Evolutionary conservation across 176 grass and related monocot species (phyloP), one percentile per base, ranked within the genome.

Genomic region (Rhynchospora tenuis): DNA sequence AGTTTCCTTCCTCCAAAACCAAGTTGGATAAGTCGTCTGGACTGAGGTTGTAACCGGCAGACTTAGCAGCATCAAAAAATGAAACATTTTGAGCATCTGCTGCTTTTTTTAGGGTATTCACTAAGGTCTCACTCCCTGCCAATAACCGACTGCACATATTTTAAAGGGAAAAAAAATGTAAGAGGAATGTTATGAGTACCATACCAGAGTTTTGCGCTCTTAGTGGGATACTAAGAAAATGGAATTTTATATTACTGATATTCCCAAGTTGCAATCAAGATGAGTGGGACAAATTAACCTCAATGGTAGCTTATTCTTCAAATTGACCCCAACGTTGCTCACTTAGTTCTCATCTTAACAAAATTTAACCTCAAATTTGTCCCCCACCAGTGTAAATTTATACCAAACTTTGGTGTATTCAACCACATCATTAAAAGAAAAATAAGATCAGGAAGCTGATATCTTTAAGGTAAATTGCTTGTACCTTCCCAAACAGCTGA

Each of bases 401-500:
- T 17, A 54, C 23, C 47, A 9, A 8, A 54, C 23, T 54, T 2
- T 28, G 47, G 14, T 75, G 29, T 69, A 69, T n/a, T 44, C 71
- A 29, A 51, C 22, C 23, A 5, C 8, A 0, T 73, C 22, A 73
- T 48, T 9, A 48, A 15, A 24, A 24, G 11, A 13, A 73, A 17
- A 72, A 75, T 7, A 54, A 52, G 12, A 54, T 47, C 52, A 47
- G 28, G 19, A 75, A 52, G 47, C 47, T 75, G 12, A 51, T 54
- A 9, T 54, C 2, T 54, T 24, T 75, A 75, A 54, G 47, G 54
- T 4, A 75, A 75, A 52, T 67, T 29, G 23, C 13, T 45, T 71
- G 15, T 65, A 98, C 96, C 96, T 98, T 90, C 93, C 96, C 89
- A 99, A 88, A 69, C 93, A 99, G 31, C 93, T 93, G 60, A 95